Percentiles rank a stretch among this genome's conserved stretches.
These are phyloP conservation scores for Urtica urens DNA, from an alignment of 306 rosid genomes.

Conservation along the genomic window DNA sequence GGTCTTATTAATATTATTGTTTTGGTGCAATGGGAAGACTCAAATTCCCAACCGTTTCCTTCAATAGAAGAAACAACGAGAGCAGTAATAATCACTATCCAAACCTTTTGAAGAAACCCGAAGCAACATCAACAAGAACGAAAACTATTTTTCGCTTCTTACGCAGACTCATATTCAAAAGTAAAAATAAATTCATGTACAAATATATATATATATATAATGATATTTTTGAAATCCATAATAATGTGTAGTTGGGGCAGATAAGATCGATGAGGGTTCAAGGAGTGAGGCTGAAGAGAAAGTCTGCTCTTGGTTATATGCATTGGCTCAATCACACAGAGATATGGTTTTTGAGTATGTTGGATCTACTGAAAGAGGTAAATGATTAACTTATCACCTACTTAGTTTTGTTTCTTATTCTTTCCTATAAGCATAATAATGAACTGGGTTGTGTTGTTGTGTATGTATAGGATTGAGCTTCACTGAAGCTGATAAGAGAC, in stretches of 20 bases:
- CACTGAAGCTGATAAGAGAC: constrained; percentile 62
- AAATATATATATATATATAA: no score
- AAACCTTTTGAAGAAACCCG: constrained; percentile 30
- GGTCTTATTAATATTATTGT: no score
- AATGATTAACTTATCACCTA: constrained; percentile 6
- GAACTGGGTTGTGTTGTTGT: background rate
- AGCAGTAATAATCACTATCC: constrained; percentile 28
- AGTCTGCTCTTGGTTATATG: constrained; percentile 59
- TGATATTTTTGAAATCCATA: background rate
- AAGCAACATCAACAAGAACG: constrained; percentile 11
- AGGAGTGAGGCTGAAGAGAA: constrained; percentile 61
- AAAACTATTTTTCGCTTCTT: constrained; percentile 14
- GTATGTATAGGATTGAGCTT: constrained; percentile 60
- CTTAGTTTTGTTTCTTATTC: no score
- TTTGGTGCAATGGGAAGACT: constrained; percentile 33
- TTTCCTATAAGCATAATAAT: background rate
- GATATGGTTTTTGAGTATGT: constrained; percentile 66
- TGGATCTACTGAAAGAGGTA: constrained; percentile 75
- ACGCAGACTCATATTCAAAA: constrained; percentile 23
- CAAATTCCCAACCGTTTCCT: constrained; percentile 29
- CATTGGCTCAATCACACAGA: constrained; percentile 57
- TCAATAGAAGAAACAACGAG: background rate
- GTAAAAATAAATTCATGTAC: constrained; percentile 13
- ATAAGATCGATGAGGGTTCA: constrained; percentile 51
- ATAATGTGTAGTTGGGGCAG: constrained; percentile 31